These are phyloP conservation scores for Solanum bukasovii DNA, from an alignment of 257 asterid species.

Conservation along the genomic window DNA sequence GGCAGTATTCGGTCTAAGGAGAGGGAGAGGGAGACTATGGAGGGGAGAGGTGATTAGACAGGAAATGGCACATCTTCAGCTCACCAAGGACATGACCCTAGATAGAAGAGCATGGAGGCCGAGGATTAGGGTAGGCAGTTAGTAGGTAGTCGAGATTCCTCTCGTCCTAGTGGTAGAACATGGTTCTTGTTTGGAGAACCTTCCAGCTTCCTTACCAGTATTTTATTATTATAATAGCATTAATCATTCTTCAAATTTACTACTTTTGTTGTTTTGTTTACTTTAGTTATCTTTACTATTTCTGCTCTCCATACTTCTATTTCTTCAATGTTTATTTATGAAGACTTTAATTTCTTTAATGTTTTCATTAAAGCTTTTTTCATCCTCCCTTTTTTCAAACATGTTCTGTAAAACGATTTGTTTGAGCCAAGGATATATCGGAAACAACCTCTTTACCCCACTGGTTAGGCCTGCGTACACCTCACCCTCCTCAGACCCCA, in stretches of 20 bases:
- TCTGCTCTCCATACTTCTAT: neutral
- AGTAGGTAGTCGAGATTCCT: neutral
- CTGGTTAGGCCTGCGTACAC: neutral
- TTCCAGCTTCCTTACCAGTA: neutral
- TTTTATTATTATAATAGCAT: neutral
- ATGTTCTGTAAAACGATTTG: neutral
- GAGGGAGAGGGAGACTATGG: neutral
- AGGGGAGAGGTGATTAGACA: neutral
- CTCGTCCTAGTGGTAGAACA: neutral
- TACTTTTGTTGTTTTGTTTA: neutral
- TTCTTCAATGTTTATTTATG: neutral
- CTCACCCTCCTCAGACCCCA: neutral
- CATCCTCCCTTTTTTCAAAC: neutral
- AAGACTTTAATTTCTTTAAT: neutral
- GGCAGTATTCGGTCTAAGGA: neutral
- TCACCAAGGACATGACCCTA: neutral
- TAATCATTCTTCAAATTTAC: neutral
- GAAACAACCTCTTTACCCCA: neutral
- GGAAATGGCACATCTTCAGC: neutral
- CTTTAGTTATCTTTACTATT: neutral
- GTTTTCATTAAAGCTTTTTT: neutral
- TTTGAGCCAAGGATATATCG: neutral
- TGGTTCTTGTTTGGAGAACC: neutral
- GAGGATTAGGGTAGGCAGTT: neutral
- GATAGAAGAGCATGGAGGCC: neutral